Conservation (phyloP, 257 asterid species). For the Lycium ferocissimum region DNA sequence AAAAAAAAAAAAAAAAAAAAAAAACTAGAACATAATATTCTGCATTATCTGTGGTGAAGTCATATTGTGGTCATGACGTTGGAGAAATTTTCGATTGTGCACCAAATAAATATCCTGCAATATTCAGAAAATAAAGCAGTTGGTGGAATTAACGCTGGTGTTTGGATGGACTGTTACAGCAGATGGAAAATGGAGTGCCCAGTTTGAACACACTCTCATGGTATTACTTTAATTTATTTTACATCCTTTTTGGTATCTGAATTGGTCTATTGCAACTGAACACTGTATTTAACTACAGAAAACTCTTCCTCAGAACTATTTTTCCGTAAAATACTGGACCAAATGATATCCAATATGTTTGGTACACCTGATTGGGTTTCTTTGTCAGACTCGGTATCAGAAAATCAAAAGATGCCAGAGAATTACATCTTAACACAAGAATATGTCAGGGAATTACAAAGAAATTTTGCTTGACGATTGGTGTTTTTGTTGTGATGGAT, state of each 20-base stretch:
- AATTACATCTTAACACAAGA: too few species aligned
- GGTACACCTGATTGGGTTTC: background rate
- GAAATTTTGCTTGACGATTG: background rate
- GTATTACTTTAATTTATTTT: constrained; percentile 42
- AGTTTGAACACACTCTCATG: constrained; percentile 93
- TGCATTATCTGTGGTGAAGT: constrained; percentile 53
- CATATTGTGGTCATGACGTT: constrained; percentile 96
- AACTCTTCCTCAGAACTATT: background rate
- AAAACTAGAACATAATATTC: too few species aligned
- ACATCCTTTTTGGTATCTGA: background rate
- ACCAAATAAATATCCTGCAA: constrained; percentile 54
- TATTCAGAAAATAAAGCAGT: constrained; percentile 88
- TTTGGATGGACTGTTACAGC: constrained; percentile 94
- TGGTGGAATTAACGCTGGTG: constrained; percentile 93
- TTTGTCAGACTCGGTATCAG: background rate
- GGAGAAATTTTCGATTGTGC: constrained; percentile 98
- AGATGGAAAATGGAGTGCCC: constrained; percentile 96
- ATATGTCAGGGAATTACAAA: background rate
- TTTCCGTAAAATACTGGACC: background rate
- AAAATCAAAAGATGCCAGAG: background rate
- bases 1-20: too few species aligned
- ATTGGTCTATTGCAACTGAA: background rate
- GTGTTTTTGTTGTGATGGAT: background rate
- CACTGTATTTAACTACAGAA: background rate
- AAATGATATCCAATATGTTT: background rate